phyloP scores from a whole-genome alignment of 2,329 filamentous ascomycete species.

The Hymenotorrendiella dingleyae region DNA sequence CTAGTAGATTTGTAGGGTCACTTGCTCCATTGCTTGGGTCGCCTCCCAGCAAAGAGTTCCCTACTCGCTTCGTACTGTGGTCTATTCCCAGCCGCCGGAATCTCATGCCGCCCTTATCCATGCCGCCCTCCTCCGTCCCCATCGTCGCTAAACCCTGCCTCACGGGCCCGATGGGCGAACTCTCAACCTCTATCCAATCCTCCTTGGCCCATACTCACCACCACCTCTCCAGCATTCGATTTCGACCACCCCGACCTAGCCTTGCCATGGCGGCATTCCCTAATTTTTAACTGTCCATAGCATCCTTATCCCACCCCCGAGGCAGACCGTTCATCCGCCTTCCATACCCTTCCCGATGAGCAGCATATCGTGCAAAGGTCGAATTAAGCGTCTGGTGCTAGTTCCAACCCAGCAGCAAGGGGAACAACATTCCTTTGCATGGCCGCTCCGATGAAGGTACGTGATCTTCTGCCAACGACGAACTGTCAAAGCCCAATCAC shows the following conservation, averaged over 20 bases:
- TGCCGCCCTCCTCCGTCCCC: not conserved
- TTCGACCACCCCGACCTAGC: conserved; percentile 3
- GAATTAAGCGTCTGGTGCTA: conserved; percentile 26
- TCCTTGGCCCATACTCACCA: conserved; percentile 8
- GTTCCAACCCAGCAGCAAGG: conserved; percentile 26
- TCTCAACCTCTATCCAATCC: conserved; percentile 3
- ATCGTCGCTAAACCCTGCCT: not conserved
- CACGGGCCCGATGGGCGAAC: not conserved
- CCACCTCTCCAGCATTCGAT: conserved; percentile 3
- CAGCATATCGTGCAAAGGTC: conserved; percentile 23
- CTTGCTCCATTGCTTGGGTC: too few species aligned
- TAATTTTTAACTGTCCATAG: conserved; percentile 2
- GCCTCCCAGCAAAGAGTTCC: too few species aligned
- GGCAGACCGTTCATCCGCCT: too few species aligned
- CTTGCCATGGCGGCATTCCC: conserved; percentile 16
- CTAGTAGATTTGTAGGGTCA: too few species aligned
- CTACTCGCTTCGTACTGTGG: too few species aligned
- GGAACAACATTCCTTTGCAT: conserved; percentile 20
- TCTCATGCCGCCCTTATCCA: too few species aligned
- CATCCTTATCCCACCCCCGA: conserved; percentile 11
- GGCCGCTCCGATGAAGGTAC: conserved; percentile 29
- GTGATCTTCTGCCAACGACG: conserved; percentile 14
- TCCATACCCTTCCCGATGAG: conserved; percentile 26
- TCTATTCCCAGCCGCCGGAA: too few species aligned
- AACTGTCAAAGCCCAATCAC: conserved; percentile 1